Evolutionary conservation across 2,329 filamentous ascomycete species (phyloP), one percentile per base, ranked within the genome.

Genomic region (Exophiala phaeomuriformis): DNA sequence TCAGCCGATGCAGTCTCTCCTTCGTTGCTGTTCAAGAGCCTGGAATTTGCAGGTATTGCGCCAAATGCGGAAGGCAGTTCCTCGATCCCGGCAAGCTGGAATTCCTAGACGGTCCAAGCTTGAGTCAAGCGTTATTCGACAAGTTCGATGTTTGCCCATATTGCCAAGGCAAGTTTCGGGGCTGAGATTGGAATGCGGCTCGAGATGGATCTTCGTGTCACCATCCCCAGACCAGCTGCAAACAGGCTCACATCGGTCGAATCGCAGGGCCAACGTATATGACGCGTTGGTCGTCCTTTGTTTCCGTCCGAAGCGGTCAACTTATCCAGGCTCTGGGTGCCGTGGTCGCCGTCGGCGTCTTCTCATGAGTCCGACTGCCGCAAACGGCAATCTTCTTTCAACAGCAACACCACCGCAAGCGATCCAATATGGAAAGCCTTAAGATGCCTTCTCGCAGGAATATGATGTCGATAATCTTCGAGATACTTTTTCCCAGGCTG

Each of bases 21-120:
- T 61, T 63, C 32, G 30, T 64, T 7, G 53, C 58, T 43, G 62
- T 64, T 40, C 63, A 64, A 55, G 61, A 63, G 45, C 63, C 63
- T 29, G 61, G 61, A 29, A 57, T 64, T 32, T 63, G 56, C n/a
- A 63, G 60, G 45, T 63, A 57, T 40, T 64, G 63, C 56, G 52
- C 63, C 40, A 52, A 51, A 57, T 64, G 63, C 47, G 57, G 58
- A 29, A 60, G 57, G 51, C 60, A 63, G 51, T 63, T 63, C 54
- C 57, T 64, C 36, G 51, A 63, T 47, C 44, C 51, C 19, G 49
- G 47, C 19, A 61, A 61, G 52, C 45, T 62, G 43, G 52, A 57
- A 48, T 46, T 51, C 36, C 45, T 19, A 10, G 47, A 41, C 35
- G 60, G 57, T 56, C 60, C 56, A 43, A 62, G 61, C 57, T 53